Percentiles rank a stretch among this genome's conserved stretches.
Conservation (phyloP, 495 filamentous ascomycete genomes). For the Xylaria sp. region DNA sequence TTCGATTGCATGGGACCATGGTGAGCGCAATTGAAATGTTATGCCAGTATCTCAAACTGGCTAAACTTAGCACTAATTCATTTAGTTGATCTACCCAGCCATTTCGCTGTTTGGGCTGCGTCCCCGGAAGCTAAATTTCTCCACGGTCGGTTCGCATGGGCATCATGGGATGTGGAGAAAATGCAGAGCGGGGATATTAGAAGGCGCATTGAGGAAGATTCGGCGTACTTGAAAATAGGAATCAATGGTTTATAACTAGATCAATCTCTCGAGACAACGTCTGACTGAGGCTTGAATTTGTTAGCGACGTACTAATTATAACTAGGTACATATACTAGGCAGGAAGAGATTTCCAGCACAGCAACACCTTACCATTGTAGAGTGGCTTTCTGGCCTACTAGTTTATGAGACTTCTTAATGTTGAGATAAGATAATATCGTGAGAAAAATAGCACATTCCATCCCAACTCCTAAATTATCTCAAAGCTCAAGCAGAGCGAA, state of each 20-base stretch:
- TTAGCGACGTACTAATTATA: too few relatives aligned
- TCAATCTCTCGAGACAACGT: too few relatives aligned
- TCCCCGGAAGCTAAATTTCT: conserved; percentile 56
- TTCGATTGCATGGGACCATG: conserved; percentile 32
- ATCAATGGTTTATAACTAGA: conserved; percentile 36
- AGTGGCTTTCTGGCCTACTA: not conserved
- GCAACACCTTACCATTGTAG: not conserved
- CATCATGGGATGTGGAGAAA: conserved; percentile 63
- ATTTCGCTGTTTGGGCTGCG: conserved; percentile 59
- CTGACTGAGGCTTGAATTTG: too few relatives aligned
- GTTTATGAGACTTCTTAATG: not conserved
- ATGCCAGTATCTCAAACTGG: too few relatives aligned
- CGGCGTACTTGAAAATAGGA: conserved; percentile 36
- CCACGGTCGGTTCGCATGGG: conserved; percentile 56
- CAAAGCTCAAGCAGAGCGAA: too few relatives aligned
- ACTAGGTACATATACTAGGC: too few relatives aligned
- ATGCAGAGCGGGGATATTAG: conserved; percentile 42
- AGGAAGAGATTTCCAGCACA: not conserved
- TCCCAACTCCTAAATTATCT: too few relatives aligned
- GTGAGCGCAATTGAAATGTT: conserved; percentile 30
- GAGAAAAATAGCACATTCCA: not conserved
- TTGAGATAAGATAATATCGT: not conserved
- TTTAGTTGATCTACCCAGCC: conserved; percentile 50
- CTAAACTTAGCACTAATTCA: not conserved
- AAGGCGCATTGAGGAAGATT: conserved; percentile 44